Conservation (phyloP, 2,329 filamentous ascomycete genomes). For the Colletotrichum destructivum region DNA sequence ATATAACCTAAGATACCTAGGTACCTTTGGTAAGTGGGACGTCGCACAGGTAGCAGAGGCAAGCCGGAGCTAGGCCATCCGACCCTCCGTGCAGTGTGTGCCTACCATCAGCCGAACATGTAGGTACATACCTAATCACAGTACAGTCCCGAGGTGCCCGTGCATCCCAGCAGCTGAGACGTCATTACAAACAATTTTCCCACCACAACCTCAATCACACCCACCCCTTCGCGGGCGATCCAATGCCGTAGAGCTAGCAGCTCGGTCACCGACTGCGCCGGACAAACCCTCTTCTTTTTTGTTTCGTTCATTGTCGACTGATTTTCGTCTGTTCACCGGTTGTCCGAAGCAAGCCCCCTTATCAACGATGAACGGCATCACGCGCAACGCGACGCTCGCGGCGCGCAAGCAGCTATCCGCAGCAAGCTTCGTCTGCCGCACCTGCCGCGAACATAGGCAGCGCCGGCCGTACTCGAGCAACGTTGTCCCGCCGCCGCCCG, state of each 20-base stretch:
- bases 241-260: constrained; percentile 8
- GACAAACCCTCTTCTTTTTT: neutral
- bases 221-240: constrained; percentile 1
- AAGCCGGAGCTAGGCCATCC: constrained; percentile 11
- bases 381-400: constrained; percentile 24
- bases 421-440: constrained; percentile 47
- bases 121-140: neutral
- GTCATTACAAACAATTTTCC: constrained; percentile 41
- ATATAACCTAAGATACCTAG: neutral
- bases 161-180: constrained; percentile 26
- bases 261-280: constrained; percentile 16
- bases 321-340: too few relatives aligned
- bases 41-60: neutral
- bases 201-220: neutral
- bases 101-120: constrained; percentile 1
- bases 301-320: neutral
- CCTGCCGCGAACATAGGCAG: constrained; percentile 49
- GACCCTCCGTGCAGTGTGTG: neutral
- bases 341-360: neutral
- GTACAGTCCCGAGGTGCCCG: constrained; percentile 5
- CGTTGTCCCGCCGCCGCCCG: constrained; percentile 54
- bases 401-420: constrained; percentile 32
- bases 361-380: constrained; percentile 23
- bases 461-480: constrained; percentile 50
- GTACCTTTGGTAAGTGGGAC: too few relatives aligned